A percentile compares a stretch with the other conserved stretches of the same genome.
phyloP scores from a whole-genome alignment of 1,284 basidiomycete genomes.

The Ustilago vetiveriae region DNA sequence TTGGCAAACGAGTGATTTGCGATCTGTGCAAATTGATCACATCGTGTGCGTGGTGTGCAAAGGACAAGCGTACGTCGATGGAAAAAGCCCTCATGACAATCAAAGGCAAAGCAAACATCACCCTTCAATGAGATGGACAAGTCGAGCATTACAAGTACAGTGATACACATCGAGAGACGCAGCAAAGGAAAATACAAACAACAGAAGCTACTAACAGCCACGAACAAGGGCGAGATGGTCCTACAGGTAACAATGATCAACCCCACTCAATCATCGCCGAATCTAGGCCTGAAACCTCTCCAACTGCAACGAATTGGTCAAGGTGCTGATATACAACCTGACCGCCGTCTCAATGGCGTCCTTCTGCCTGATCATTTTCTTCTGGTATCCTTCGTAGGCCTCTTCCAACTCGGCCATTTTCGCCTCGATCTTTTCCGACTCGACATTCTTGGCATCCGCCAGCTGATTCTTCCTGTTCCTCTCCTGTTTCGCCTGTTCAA shows the following conservation, averaged over 20 bases:
- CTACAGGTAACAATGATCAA: too few relatives aligned
- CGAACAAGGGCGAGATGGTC: not conserved
- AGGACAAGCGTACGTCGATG: too few relatives aligned
- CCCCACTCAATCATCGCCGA: too few relatives aligned
- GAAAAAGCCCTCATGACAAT: too few relatives aligned
- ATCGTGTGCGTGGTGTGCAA: too few relatives aligned
- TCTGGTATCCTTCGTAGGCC: slow-evolving; percentile 40
- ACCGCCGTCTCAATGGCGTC: slow-evolving; percentile 45
- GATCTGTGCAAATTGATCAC: too few relatives aligned
- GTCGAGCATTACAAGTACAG: slow-evolving; percentile 17
- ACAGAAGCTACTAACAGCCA: too few relatives aligned
- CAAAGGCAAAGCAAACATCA: too few relatives aligned
- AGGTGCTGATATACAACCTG: slow-evolving; percentile 37
- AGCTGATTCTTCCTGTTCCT: slow-evolving; percentile 27
- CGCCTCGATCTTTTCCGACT: slow-evolving; percentile 48
- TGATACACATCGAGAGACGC: not conserved
- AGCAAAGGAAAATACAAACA: not conserved
- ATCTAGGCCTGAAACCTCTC: slow-evolving; percentile 40
- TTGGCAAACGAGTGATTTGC: too few relatives aligned
- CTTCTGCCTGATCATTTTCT: slow-evolving; percentile 45
- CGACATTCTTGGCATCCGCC: slow-evolving; percentile 35
- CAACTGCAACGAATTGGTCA: slow-evolving; percentile 37
- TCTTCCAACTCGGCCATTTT: slow-evolving; percentile 45
- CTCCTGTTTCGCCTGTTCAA: slow-evolving; percentile 41
- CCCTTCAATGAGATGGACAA: too few relatives aligned